A percentile compares a stretch with the other conserved stretches of the same genome.
These are phyloP conservation scores for Chaetoceros tenuissimus DNA, from an alignment of 108 stramenopile species.

Conservation along the genomic window DNA sequence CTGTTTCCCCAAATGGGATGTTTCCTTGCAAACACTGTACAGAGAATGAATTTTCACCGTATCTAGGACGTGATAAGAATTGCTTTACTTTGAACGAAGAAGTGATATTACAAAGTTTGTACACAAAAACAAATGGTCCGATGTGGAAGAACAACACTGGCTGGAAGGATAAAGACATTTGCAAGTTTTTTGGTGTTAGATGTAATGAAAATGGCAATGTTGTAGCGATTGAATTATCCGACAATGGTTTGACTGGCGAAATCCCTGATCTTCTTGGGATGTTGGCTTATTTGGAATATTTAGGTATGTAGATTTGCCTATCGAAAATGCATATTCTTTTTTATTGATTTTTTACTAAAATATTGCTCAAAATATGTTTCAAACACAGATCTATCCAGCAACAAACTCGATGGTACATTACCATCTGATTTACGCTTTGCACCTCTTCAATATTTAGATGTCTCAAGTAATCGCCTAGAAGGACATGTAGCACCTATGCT, in stretches of 20 bases:
- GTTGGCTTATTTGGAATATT: slow-evolving; percentile 16
- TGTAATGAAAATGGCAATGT: slow-evolving; percentile 26
- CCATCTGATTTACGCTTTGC: slow-evolving; percentile 39
- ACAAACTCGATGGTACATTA: slow-evolving; percentile 29
- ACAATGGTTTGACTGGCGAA: slow-evolving; percentile 22
- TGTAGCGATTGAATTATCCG: slow-evolving; percentile 17
- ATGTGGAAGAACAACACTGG: slow-evolving; percentile 19
- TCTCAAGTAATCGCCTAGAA: slow-evolving; percentile 18
- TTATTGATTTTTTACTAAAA: no score
- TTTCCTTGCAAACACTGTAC: slow-evolving; percentile 30
- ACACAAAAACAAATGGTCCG: slow-evolving; percentile 17
- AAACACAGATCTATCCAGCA: slow-evolving; percentile 31
- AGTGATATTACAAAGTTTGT: slow-evolving; percentile 32
- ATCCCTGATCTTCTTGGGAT: slow-evolving; percentile 22
- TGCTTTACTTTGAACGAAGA: slow-evolving; percentile 18
- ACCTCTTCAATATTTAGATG: slow-evolving; percentile 20
- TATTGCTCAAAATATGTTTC: no score
- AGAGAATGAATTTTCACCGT: slow-evolving; percentile 28
- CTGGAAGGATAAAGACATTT: slow-evolving; percentile 18
- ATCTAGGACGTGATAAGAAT: slow-evolving; percentile 22
- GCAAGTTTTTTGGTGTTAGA: slow-evolving; percentile 20
- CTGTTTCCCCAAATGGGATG: slow-evolving; percentile 21
- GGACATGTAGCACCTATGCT: slow-evolving; percentile 33
- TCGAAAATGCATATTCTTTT: no score
- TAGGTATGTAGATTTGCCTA: no score